These are phyloP conservation scores for Solanum bukasovii DNA, from an alignment of 257 asterid species.

Conservation along the genomic window DNA sequence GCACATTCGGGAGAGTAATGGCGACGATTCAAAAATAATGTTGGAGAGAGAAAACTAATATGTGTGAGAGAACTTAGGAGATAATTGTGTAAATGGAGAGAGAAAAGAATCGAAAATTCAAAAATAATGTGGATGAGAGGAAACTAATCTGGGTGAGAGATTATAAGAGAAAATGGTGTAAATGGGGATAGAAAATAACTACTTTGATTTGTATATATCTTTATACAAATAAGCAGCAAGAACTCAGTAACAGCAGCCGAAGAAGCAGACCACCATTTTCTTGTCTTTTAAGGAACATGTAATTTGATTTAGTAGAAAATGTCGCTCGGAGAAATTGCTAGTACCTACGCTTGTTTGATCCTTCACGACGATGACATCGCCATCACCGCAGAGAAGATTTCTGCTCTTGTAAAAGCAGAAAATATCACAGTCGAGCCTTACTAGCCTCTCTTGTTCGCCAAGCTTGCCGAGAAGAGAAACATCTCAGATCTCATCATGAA, in stretches of 20 bases:
- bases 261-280: not conserved
- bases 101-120: too few species aligned
- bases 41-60: too few species aligned
- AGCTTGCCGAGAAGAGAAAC: constrained; percentile 62
- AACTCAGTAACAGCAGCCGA: not conserved
- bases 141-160: too few species aligned
- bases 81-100: too few species aligned
- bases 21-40: too few species aligned
- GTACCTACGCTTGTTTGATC: constrained; percentile 55
- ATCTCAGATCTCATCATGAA: constrained; percentile 46
- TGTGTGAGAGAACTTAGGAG: too few species aligned
- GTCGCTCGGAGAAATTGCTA: constrained; percentile 50
- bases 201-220: too few species aligned
- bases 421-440: constrained; percentile 50
- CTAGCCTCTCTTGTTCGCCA: constrained; percentile 60
- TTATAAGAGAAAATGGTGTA: too few species aligned
- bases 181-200: too few species aligned
- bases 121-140: too few species aligned
- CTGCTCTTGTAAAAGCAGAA: constrained; percentile 39
- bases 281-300: not conserved
- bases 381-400: constrained; percentile 59
- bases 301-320: constrained; percentile 3
- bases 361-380: constrained; percentile 62
- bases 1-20: too few species aligned
- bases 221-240: not conserved